These are phyloP conservation scores for Berkeleyomyces basicola DNA, from an alignment of 2,329 filamentous ascomycete species.

Conservation along the genomic window DNA sequence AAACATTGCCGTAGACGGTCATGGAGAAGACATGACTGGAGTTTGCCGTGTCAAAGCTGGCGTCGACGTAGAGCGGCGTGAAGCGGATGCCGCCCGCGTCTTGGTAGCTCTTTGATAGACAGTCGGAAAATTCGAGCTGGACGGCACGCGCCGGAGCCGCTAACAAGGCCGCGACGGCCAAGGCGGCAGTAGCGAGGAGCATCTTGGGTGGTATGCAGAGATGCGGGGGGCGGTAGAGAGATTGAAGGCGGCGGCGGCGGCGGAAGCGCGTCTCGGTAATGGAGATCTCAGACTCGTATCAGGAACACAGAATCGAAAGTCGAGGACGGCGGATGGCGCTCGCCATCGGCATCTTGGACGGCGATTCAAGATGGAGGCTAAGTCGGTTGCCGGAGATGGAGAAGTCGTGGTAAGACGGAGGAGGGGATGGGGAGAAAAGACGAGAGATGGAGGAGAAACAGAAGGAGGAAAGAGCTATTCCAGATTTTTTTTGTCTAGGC, in stretches of 20 bases:
- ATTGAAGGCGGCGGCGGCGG: neutral
- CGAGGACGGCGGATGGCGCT: constrained; percentile 12
- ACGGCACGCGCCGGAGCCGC: constrained; percentile 39
- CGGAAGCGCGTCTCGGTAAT: constrained; percentile 1
- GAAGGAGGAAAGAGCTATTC: constrained; percentile 2
- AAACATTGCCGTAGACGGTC: constrained; percentile 82
- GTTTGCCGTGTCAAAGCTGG: constrained; percentile 48
- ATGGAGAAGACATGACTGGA: constrained; percentile 51
- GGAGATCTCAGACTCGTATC: constrained; percentile 1
- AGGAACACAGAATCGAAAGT: constrained; percentile 9
- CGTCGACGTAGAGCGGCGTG: constrained; percentile 57
- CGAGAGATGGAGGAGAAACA: neutral
- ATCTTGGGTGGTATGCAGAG: constrained; percentile 14
- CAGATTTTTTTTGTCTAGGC: neutral
- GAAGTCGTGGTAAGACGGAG: neutral
- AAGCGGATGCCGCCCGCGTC: constrained; percentile 57
- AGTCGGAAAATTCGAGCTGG: constrained; percentile 69
- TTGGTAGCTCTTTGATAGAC: constrained; percentile 47
- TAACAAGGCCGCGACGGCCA: constrained; percentile 20
- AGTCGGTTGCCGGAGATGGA: neutral
- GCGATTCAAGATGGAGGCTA: constrained; percentile 5
- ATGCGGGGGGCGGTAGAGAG: neutral
- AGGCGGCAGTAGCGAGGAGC: constrained; percentile 18
- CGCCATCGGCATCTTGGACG: constrained; percentile 12
- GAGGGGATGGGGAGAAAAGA: neutral